Percentiles rank a stretch among this genome's conserved stretches.
Evolutionary conservation across 495 filamentous ascomycete species (phyloP).

Genomic region (Neurospora tetrasperma): DNA sequence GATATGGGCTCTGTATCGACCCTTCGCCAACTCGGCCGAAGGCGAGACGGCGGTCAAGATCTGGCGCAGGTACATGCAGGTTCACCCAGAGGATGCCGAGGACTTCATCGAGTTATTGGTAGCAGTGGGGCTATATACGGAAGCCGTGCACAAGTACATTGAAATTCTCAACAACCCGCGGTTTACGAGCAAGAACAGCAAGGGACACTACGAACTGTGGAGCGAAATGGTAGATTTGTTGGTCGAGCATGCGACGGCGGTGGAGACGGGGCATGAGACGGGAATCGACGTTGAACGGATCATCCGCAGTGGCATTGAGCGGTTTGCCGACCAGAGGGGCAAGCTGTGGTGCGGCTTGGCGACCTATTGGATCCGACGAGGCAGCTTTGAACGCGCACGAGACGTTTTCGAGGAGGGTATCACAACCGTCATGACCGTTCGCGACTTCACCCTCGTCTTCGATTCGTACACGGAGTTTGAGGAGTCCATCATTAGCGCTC

Average conservation of each 20-base stretch:
- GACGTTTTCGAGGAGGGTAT: slow-evolving; percentile 97
- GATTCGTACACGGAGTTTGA: slow-evolving; percentile 96
- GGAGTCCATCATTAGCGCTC: slow-evolving; percentile 80
- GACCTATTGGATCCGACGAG: slow-evolving; percentile 92
- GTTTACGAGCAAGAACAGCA: slow-evolving; percentile 86
- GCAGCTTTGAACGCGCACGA: slow-evolving; percentile 78
- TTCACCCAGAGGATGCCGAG: slow-evolving; percentile 91
- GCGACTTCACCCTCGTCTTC: slow-evolving; percentile 94
- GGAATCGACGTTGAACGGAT: slow-evolving; percentile 91
- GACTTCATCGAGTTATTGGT: slow-evolving; percentile 86
- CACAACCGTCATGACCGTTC: slow-evolving; percentile 97
- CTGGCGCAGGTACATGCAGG: slow-evolving; percentile 95
- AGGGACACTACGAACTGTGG: slow-evolving; percentile 95
- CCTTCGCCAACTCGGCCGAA: slow-evolving; percentile 87
- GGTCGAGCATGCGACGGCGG: slow-evolving; percentile 80
- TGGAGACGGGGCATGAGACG: slow-evolving; percentile 66
- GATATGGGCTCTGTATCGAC: slow-evolving; percentile 86
- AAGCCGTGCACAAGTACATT: slow-evolving; percentile 89
- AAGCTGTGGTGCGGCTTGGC: slow-evolving; percentile 95
- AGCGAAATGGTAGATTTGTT: slow-evolving; percentile 95
- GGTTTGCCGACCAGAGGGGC: slow-evolving; percentile 89
- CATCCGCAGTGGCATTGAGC: slow-evolving; percentile 82
- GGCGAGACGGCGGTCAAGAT: slow-evolving; percentile 87
- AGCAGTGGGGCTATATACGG: slow-evolving; percentile 75
- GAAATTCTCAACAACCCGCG: slow-evolving; percentile 85